Evolutionary conservation across 371 early-diverging fungal genomes (phyloP).

Genomic region (Antonospora locustae): DNA sequence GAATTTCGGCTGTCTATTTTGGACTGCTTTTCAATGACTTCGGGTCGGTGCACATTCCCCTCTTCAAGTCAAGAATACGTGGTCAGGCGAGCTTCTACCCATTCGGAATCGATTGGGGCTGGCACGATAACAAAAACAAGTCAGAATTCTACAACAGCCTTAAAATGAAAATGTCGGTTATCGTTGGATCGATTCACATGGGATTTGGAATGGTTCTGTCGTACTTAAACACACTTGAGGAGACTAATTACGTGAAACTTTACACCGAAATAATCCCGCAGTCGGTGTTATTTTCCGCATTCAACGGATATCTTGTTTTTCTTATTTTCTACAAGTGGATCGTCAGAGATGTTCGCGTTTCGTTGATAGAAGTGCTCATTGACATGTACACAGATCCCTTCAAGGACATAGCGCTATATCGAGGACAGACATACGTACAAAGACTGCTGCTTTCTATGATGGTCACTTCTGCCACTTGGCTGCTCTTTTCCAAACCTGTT

Average conservation of each 20-base stretch:
- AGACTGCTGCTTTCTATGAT: slow-evolving; percentile 66
- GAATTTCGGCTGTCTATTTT: slow-evolving; percentile 80
- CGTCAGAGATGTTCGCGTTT: slow-evolving; percentile 72
- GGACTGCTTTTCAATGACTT: slow-evolving; percentile 94
- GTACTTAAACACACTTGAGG: slow-evolving; percentile 74
- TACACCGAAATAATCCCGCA: slow-evolving; percentile 79
- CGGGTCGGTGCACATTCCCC: slow-evolving; percentile 66
- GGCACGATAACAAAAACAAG: slow-evolving; percentile 72
- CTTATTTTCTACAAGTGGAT: slow-evolving; percentile 89
- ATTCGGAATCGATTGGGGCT: slow-evolving; percentile 64
- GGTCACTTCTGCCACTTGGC: slow-evolving; percentile 82
- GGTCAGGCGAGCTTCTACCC: slow-evolving; percentile 49
- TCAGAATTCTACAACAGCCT: slow-evolving; percentile 88
- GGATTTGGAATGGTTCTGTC: slow-evolving; percentile 75
- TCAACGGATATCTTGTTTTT: slow-evolving; percentile 83
- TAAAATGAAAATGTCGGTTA: slow-evolving; percentile 96
- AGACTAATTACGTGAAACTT: slow-evolving; percentile 65
- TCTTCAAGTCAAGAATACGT: slow-evolving; percentile 58
- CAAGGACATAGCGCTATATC: slow-evolving; percentile 57
- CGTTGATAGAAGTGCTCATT: slow-evolving; percentile 85
- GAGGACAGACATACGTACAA: slow-evolving; percentile 64
- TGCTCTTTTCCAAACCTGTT: slow-evolving; percentile 84
- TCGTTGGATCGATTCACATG: slow-evolving; percentile 94
- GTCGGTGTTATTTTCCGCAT: slow-evolving; percentile 70
- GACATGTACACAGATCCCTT: slow-evolving; percentile 93